Conservation (phyloP, 2,329 filamentous ascomycete genomes). For the Colletotrichum lupini region DNA sequence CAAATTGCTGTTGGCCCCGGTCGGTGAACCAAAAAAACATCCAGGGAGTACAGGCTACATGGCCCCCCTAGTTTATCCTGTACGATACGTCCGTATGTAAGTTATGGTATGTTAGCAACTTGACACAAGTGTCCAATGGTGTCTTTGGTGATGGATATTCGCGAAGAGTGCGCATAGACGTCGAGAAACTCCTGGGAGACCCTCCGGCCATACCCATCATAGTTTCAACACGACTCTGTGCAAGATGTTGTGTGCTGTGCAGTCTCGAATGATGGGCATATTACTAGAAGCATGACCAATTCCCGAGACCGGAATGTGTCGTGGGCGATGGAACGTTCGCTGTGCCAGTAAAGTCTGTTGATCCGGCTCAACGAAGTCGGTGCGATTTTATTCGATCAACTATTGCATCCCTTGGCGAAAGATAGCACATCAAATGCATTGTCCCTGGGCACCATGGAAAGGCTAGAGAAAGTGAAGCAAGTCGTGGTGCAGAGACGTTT, state of each 20-base stretch:
- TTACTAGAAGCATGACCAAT: neutral
- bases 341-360: neutral
- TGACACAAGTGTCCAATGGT: neutral
- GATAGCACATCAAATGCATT: neutral
- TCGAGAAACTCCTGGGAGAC: neutral
- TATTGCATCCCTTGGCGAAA: neutral
- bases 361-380: neutral
- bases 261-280: neutral
- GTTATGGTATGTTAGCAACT: neutral
- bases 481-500: neutral
- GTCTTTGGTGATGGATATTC: neutral
- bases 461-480: neutral
- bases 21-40: conserved; percentile 5
- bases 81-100: conserved; percentile 15
- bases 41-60: conserved; percentile 16
- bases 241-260: neutral
- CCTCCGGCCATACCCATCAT: neutral
- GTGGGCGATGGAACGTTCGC: neutral
- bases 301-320: neutral
- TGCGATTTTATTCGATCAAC: neutral
- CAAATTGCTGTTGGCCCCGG: conserved; percentile 31
- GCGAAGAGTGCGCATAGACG: neutral
- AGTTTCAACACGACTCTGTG: neutral
- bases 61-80: neutral
- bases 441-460: neutral